Evolutionary conservation across 2,329 filamentous ascomycete species (phyloP), one percentile per base, ranked within the genome.

Genomic region (Botrytis tulipae): DNA sequence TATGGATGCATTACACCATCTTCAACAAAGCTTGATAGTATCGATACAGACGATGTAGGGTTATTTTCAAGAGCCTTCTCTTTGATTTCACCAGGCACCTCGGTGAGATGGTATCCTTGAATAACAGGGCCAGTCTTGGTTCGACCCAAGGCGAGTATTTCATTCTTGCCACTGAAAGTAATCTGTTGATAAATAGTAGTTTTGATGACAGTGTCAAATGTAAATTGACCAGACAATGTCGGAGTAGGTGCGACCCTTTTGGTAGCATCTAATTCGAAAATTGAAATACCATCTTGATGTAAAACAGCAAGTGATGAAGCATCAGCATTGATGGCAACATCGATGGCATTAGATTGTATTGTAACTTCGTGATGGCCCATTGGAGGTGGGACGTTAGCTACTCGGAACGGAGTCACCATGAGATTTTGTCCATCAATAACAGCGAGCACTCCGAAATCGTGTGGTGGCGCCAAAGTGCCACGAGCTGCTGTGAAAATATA

Each of bases 301-400:
- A 98, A 84, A 14, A 97, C 87, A 5, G 90, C 93, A 80, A 98
- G 86, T 12, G 86, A 85, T 1, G 86, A 86, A 67, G 91, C 90
- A 66, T 87, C 86, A 22, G 85, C 85, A 68, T 89, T 92, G 77
- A 98, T 90, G 0, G 91, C 89, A 70, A 96, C 89, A 82, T 98
- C 94, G 29, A 93, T 83, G 4, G 90, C 87, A 71, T 91, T 90
- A 0, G 86, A 86, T 22, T 88, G 84, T 42, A 92, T 82, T 20
- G 84, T 79, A 29, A 98, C 79, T 73, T 97, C 93, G 77, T 92
- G 92, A 75, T 95, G 86, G 25, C 94, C 90, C 94, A 98, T 98
- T 0, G 96, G 96, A 42, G 96, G 96, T 37, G 96, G 96, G 4
- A 98, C 87, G 78, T 96, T 97, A 20, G 94, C 92, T 68, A 91